Conservation (phyloP, 1,284 basidiomycete genomes). For the Ceratobasidium sp. region DNA sequence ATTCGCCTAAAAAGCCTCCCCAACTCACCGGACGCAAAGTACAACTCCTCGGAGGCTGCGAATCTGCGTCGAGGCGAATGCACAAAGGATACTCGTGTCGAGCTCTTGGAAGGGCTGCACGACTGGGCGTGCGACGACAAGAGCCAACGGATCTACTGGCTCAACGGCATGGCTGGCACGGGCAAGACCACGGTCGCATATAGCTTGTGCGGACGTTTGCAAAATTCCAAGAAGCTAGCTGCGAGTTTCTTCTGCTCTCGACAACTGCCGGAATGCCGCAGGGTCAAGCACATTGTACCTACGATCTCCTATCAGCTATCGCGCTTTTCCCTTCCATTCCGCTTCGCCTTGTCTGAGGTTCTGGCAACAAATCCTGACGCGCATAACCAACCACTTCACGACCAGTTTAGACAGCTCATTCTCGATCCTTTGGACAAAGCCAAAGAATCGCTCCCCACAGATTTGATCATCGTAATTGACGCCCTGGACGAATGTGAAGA, state of each 20-base stretch:
- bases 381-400: not conserved
- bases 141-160: conserved; percentile 3
- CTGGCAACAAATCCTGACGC: not conserved
- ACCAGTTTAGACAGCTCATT: not conserved
- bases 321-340: not conserved
- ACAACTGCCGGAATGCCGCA: not conserved
- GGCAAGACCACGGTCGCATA: conserved; percentile 1
- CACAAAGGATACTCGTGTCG: not conserved
- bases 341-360: not conserved
- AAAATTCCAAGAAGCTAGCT: not conserved
- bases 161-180: too few species aligned
- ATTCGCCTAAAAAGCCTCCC: not conserved
- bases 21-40: not conserved
- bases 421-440: not conserved
- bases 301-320: not conserved
- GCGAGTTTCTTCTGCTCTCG: conserved; percentile 19
- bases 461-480: conserved; percentile 15
- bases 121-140: not conserved
- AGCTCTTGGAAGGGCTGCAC: not conserved
- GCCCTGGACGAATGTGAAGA: conserved; percentile 11
- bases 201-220: not conserved
- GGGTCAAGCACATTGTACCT: not conserved
- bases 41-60: not conserved
- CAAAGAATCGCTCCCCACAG: not conserved
- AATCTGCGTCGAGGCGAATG: not conserved